phyloP scores from a whole-genome alignment of 202 grass and related monocot species.

The Zizania palustris region DNA sequence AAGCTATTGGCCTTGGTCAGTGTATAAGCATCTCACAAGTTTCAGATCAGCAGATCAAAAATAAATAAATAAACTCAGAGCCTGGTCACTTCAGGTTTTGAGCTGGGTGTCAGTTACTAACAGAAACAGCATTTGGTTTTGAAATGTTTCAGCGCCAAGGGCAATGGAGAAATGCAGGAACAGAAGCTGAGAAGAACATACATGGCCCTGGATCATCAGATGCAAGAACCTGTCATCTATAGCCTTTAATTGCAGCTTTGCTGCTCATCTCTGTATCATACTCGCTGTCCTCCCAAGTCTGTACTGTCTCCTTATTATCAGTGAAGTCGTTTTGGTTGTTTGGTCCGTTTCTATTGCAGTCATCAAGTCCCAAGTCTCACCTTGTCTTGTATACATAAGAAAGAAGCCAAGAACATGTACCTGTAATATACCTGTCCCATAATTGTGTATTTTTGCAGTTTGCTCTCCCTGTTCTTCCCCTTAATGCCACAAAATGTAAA shows the following conservation, averaged over 20 bases:
- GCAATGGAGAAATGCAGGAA: constrained; percentile 91
- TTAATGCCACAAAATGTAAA: constrained; percentile 55
- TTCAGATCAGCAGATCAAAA: not conserved
- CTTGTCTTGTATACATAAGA: constrained; percentile 58
- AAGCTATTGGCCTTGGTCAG: constrained; percentile 84
- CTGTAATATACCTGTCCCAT: not conserved
- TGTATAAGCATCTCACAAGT: constrained; percentile 2
- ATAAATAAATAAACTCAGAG: too few relatives aligned
- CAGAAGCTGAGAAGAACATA: constrained; percentile 55
- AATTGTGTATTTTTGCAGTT: constrained; percentile 53
- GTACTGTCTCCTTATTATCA: constrained; percentile 51
- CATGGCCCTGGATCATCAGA: not conserved
- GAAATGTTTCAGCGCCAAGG: constrained; percentile 65
- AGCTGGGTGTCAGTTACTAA: not conserved
- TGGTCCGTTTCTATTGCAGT: constrained; percentile 42
- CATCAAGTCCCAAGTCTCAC: not conserved
- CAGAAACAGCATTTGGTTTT: not conserved
- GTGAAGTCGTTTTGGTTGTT: constrained; percentile 53
- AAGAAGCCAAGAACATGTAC: constrained; percentile 51
- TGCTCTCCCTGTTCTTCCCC: constrained; percentile 24
- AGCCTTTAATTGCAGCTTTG: constrained; percentile 39
- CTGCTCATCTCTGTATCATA: constrained; percentile 62
- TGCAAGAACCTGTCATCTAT: constrained; percentile 31
- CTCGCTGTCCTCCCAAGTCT: constrained; percentile 30
- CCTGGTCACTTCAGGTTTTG: not conserved